phyloP scores from a whole-genome alignment of 495 filamentous ascomycete species.

The Aspergillus cavernicola region DNA sequence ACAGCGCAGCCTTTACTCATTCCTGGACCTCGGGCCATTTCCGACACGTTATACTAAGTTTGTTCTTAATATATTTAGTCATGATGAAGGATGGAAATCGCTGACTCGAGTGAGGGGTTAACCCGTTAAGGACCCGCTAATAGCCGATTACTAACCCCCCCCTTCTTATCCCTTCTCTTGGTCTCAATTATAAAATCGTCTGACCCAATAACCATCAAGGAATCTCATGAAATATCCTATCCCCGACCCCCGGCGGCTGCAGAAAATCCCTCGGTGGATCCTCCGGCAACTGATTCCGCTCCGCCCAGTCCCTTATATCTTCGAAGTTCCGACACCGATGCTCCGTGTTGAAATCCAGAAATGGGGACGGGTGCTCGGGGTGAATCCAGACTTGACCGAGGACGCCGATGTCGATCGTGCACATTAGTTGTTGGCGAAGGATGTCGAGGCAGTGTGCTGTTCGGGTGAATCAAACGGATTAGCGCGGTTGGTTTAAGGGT shows the following conservation, averaged over 20 bases:
- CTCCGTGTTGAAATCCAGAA: constrained; percentile 51
- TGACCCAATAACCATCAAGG: background rate
- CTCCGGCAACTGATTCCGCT: constrained; percentile 40
- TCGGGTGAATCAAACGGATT: background rate
- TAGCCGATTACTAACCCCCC: too few species aligned
- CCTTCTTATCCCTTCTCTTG: too few species aligned
- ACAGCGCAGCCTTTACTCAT: too few species aligned
- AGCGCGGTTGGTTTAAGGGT: too few species aligned
- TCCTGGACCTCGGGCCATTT: too few species aligned
- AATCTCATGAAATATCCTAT: background rate
- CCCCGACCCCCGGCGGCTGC: background rate
- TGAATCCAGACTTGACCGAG: constrained; percentile 50
- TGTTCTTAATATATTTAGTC: too few species aligned
- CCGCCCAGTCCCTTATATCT: constrained; percentile 43
- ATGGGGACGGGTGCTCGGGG: constrained; percentile 31
- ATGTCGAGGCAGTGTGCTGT: constrained; percentile 49
- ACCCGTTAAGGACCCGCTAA: too few species aligned
- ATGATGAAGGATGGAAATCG: too few species aligned
- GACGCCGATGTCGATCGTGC: constrained; percentile 43
- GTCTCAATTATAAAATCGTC: too few species aligned
- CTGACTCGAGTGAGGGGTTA: too few species aligned
- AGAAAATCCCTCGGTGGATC: background rate
- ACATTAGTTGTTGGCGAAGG: constrained; percentile 51
- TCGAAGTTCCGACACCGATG: constrained; percentile 54
- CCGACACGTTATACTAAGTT: too few species aligned